Evolutionary conservation across 257 asterid species (phyloP), one percentile per base, ranked within the genome.

Genomic region (Solanum acaule): DNA sequence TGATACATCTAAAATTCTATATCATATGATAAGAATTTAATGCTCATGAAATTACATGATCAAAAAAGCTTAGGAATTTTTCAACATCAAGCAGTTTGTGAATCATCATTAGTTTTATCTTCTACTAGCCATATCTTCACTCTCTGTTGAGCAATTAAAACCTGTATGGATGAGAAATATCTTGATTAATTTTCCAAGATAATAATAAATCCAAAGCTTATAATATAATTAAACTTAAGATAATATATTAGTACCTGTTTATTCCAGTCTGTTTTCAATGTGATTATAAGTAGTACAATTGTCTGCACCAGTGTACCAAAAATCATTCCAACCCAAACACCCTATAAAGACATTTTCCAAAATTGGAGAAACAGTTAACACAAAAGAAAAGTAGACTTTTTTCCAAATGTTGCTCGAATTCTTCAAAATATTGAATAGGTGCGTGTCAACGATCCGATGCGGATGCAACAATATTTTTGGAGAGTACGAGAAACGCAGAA

Each of bases 291-390:
- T 14, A 92, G 93, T n/a, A 91, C 87, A 8, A 37, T 63, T 4
- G 96, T 92, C 71, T 93, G 96, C 16, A 92, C 90, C 25, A 83
- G 71, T 0, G 90, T 90, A 20, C 96, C 96, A 10, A 90, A 72
- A 65, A 90, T 34, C 91, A 92, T 93, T 86, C 95, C 94, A 20
- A 91, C 89, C 94, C 95, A 93, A 25, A 92, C 92, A n/a, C 95
- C 95, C 94, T 93, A 56, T 20, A 34, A 25, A 76, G 20, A 20
- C 12, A 83, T 14, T 46, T 67, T 76, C 33, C 35, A 75, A 40
- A 29, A 23, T 2, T 34, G 10, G 34, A 65, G 52, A 18, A 78
- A 15, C 61, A 4, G 79, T 42, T 8, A 67, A 42, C 56, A 29
- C 38, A 71, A 71, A n/a, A 14, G 31, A 42, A 33, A 37, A 23